Evolutionary conservation across 345 rosid genomes (phyloP), one percentile per base, ranked within the genome.

Genomic region (Boechera divaricarpa): DNA sequence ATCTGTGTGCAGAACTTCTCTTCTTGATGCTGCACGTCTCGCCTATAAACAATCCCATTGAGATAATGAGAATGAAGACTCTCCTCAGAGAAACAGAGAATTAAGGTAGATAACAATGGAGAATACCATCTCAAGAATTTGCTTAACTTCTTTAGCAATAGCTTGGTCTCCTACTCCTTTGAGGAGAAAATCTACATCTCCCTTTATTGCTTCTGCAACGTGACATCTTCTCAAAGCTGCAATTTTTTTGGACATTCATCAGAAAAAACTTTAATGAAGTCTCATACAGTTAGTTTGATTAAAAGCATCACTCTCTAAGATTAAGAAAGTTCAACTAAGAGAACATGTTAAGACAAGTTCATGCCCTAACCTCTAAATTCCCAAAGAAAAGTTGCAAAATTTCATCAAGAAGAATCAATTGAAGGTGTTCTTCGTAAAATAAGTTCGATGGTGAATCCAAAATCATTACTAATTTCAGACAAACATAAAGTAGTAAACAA

Each of bases 1-100:
- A 81, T 92, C 83, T 4, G 96, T 83, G 70, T 88, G 90, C 71
- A 88, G 83, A 26, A 87, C 88, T 83, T 88, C 87, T 80, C 88
- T 84, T 83, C 89, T 86, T 52, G 82, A 82, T 12, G 90, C 79
- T 55, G 89, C 96, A 65, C 90, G 85, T 76, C 80, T 90, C 4
- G 94, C 98, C 98, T 94, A 51, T 1, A 41, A 28, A 59, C 5
- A 64, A 26, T 18, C 29, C 41, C 42, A 51, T 7, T 67, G 31
- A 71, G 45, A 49, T 8, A 57, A 18, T 38, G 31, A 48, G 48
- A 52, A 3, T n/a, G 31, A 32, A 69, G 49, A 33, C 15, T 72
- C 32, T 5, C 31, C 42, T 39, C 42, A 39, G 12, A 39, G 42
- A 9, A 31, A 24, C 18, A 38, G 51, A 72, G 77, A 69, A 54